Evolutionary conservation across 345 rosid genomes (phyloP).

Genomic region (Citrus mangshanensis): DNA sequence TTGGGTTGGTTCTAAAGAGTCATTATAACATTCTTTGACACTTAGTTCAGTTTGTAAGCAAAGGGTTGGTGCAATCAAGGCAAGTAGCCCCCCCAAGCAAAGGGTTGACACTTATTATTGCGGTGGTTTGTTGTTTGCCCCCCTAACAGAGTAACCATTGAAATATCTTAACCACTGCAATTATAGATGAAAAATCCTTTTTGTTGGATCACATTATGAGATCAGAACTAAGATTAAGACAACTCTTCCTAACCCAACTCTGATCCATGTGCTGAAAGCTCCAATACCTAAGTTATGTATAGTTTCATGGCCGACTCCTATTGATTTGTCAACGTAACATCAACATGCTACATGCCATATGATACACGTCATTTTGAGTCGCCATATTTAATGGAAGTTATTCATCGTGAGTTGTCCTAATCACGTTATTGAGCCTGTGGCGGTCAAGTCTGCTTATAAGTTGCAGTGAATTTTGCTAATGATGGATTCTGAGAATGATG

Average conservation of each 20-base stretch:
- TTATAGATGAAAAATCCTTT: background rate
- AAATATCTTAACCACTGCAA: background rate
- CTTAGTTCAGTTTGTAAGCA: background rate
- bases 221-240: background rate
- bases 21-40: background rate
- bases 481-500: background rate
- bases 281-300: background rate
- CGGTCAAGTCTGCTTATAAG: background rate
- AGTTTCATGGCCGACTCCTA: background rate
- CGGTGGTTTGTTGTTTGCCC: background rate
- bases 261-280: conserved; percentile 15
- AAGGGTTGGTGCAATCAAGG: background rate
- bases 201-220: background rate
- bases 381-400: background rate
- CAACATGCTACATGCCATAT: background rate
- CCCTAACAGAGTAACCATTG: background rate
- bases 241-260: background rate
- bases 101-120: background rate
- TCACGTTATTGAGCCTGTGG: background rate
- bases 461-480: background rate
- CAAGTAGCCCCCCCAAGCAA: too few species aligned
- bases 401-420: background rate
- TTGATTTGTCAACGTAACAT: background rate
- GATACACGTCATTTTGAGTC: background rate
- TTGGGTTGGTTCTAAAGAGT: background rate